phyloP scores from a whole-genome alignment of 1,284 basidiomycete species.

The Porogramme epimiltina region DNA sequence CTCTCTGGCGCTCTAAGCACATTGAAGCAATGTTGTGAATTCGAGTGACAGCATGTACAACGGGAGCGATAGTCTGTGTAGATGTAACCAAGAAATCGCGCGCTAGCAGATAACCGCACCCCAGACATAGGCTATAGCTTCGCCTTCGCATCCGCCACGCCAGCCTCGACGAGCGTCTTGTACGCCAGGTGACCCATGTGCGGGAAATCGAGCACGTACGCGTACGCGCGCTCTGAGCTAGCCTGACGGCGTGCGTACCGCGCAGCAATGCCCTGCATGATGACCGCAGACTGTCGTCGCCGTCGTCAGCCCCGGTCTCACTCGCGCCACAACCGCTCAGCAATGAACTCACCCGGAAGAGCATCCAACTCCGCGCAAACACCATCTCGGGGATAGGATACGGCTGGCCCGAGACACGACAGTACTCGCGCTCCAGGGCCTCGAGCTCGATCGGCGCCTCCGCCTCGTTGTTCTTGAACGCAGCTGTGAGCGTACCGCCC shows the following conservation, averaged over 20 bases:
- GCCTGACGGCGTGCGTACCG: constrained; percentile 40
- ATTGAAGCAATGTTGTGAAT: too few relatives aligned
- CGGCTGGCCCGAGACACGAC: constrained; percentile 53
- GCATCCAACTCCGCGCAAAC: constrained; percentile 85
- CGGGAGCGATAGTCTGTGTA: not conserved
- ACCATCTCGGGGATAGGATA: constrained; percentile 79
- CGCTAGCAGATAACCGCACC: constrained; percentile 26
- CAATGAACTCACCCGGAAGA: constrained; percentile 75
- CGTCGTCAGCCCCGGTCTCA: too few relatives aligned
- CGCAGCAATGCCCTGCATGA: constrained; percentile 93
- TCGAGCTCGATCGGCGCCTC: constrained; percentile 70
- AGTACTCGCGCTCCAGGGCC: constrained; percentile 79
- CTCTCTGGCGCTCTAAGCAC: too few relatives aligned
- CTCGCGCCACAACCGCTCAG: too few relatives aligned
- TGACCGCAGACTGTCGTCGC: constrained; percentile 70
- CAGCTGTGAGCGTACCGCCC: constrained; percentile 27
- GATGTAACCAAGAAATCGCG: not conserved
- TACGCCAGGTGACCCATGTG: constrained; percentile 20
- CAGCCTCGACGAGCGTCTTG: constrained; percentile 20
- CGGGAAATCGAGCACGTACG: constrained; percentile 21
- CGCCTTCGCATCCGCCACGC: constrained; percentile 12
- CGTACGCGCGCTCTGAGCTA: constrained; percentile 20
- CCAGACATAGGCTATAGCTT: constrained; percentile 32
- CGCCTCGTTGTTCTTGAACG: constrained; percentile 64
- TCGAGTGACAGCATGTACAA: too few relatives aligned